Base-by-base conservation (phyloP, 1,139 yeast genomes). In the Scheffersomyces titani region DNA sequence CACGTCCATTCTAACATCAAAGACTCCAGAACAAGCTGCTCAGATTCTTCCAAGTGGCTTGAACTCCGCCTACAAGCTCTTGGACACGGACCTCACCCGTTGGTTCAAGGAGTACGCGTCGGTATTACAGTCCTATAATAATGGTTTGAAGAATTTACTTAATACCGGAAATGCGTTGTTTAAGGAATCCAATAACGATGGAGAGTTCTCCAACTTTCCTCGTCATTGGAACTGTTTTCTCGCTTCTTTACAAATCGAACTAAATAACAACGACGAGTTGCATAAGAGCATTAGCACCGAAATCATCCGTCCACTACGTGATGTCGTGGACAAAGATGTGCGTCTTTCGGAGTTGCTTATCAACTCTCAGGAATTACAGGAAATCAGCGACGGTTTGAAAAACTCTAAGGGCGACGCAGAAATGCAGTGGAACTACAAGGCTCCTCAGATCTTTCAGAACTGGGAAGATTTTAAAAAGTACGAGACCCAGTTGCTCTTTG, bases 381-480 rank as follows among this genome's bases (percentile, higher is more conserved):
- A 78, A 58, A 68, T 78, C 55, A 70, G 75, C 49, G 56, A 57
- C 30, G 64, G 66, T 50, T 58, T 76, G 57, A 44, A 30, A 2
- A n/a, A 45, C 19, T 22, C 52, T 19, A 36, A 60, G 21, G 63
- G 70, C 36, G 68, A 74, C 60, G 76, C 80, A 44, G 83, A 79
- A 58, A 73, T 77, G 55, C 74, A 75, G 62, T 92, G 97, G 97
- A 88, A 86, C 61, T 78, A 83, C 57, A 87, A 88, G 69, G 94
- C 96, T 0, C 96, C 97, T 1, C 86, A 81, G 61, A 84, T 89
- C 47, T 88, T 91, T 68, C 90, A 88, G 64, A 85, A 85, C 64
- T 87, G 92, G 70, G 97, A 92, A 71, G 80, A 79, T 60, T 87
- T 88, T 63, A 97, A 93, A 70, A 82, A 78, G 58, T 77, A 78